phyloP scores from a whole-genome alignment of 1,284 basidiomycete genomes.

The Heterobasidion occidentale region DNA sequence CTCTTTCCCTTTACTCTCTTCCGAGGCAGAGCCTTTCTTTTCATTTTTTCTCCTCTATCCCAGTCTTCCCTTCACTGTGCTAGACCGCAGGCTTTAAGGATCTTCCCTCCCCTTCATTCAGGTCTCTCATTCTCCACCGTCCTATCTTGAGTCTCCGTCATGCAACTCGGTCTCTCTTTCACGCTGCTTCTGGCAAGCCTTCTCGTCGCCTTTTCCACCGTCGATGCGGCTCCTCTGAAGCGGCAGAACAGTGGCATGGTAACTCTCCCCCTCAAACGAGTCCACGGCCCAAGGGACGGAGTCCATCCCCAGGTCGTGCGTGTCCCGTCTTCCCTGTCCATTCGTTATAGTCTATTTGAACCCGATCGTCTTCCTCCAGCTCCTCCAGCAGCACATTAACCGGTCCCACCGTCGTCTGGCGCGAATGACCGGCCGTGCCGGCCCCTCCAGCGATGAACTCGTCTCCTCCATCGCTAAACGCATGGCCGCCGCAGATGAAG shows the following conservation, averaged over 20 bases:
- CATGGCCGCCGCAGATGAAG: conserved; percentile 22
- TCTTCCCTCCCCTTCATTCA: conserved; percentile 14
- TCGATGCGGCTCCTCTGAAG: conserved; percentile 32
- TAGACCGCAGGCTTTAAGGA: background rate
- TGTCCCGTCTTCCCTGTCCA: conserved; percentile 10
- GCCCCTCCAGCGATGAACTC: conserved; percentile 42
- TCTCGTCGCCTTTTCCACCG: conserved; percentile 25
- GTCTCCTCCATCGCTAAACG: conserved; percentile 47
- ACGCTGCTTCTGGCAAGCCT: conserved; percentile 46
- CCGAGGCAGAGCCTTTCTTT: conserved; percentile 21
- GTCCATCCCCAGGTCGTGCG: conserved; percentile 60
- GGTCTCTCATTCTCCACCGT: conserved; percentile 19
- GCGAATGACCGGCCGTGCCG: conserved; percentile 54
- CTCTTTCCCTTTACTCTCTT: conserved; percentile 10
- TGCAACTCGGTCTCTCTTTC: conserved; percentile 48
- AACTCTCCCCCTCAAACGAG: conserved; percentile 49
- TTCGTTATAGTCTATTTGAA: background rate
- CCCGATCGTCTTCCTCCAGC: conserved; percentile 26
- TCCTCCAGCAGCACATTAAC: conserved; percentile 67
- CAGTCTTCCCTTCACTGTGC: background rate
- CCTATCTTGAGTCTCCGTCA: conserved; percentile 23
- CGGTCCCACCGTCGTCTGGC: conserved; percentile 57
- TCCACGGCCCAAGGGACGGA: conserved; percentile 28
- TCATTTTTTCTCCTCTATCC: conserved; percentile 15
- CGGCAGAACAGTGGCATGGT: conserved; percentile 30